Evolutionary conservation across 140 eudicot species (phyloP).

Genomic region (Anethum foeniculum): DNA sequence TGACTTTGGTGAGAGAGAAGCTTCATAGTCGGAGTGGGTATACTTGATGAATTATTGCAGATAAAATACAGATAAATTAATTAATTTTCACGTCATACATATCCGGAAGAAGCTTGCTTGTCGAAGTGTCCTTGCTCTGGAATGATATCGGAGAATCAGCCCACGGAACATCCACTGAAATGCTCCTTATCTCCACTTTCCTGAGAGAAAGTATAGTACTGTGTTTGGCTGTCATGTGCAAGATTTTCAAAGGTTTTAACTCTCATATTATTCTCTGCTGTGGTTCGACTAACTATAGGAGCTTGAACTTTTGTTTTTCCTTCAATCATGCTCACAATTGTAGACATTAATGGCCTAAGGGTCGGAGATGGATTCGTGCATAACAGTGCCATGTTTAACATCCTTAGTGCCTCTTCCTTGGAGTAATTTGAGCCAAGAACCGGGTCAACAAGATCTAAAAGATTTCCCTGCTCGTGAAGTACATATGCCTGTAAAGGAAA

Average conservation of each 20-base stretch:
- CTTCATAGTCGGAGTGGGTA: neutral
- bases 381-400: slow-evolving; percentile 24
- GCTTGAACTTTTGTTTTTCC: slow-evolving; percentile 17
- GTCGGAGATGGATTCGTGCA: slow-evolving; percentile 30
- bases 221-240: slow-evolving; percentile 7
- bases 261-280: slow-evolving; percentile 8
- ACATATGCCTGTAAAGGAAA: slow-evolving; percentile 18
- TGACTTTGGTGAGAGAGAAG: neutral
- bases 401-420: slow-evolving; percentile 17
- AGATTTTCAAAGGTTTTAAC: slow-evolving; percentile 16
- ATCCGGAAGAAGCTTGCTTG: slow-evolving; percentile 11
- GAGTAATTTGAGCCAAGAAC: slow-evolving; percentile 15
- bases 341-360: slow-evolving; percentile 30
- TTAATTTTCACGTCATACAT: neutral
- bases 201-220: neutral
- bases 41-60: neutral
- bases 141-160: slow-evolving; percentile 10
- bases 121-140: neutral
- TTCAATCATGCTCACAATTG: slow-evolving; percentile 26
- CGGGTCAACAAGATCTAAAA: slow-evolving; percentile 28
- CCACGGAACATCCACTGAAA: slow-evolving; percentile 12
- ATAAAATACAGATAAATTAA: neutral
- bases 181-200: slow-evolving; percentile 2
- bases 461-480: slow-evolving; percentile 23
- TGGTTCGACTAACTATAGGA: neutral